phyloP scores from a whole-genome alignment of 192 early-diverging fungal genomes.

The Backusella circina region DNA sequence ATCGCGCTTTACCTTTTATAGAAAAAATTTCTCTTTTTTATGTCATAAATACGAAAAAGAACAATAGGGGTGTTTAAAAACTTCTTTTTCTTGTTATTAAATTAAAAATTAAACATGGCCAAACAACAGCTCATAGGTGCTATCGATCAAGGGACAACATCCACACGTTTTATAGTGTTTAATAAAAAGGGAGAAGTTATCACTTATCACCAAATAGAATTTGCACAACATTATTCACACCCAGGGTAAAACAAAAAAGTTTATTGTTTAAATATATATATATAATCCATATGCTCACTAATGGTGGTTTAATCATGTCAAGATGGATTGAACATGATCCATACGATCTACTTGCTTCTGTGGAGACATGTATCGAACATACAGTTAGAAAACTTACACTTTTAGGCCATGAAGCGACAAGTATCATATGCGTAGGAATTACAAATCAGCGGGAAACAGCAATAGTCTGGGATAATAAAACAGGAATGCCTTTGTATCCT shows the following conservation, averaged over 20 bases:
- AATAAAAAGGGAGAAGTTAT: conserved; percentile 67
- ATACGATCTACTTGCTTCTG: conserved; percentile 64
- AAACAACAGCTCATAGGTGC: conserved; percentile 58
- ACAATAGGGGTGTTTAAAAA: background rate
- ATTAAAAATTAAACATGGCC: background rate
- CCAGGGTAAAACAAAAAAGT: conserved; percentile 47
- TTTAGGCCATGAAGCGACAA: conserved; percentile 48
- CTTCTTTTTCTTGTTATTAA: background rate
- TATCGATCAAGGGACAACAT: conserved; percentile 93
- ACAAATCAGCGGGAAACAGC: conserved; percentile 95
- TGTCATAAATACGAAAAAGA: background rate
- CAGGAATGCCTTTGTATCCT: conserved; percentile 76
- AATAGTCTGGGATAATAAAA: conserved; percentile 80
- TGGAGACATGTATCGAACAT: conserved; percentile 63
- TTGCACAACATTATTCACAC: conserved; percentile 69
- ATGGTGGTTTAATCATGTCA: background rate
- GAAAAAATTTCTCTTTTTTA: background rate
- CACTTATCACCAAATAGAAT: conserved; percentile 72
- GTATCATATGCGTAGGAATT: conserved; percentile 75
- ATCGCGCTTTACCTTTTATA: background rate
- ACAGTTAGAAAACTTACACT: conserved; percentile 59
- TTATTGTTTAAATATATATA: background rate
- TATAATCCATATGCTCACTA: background rate
- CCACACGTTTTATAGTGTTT: conserved; percentile 90
- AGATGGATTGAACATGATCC: conserved; percentile 92